phyloP scores from a whole-genome alignment of 345 rosid species.

The Fremontodendron californicum region DNA sequence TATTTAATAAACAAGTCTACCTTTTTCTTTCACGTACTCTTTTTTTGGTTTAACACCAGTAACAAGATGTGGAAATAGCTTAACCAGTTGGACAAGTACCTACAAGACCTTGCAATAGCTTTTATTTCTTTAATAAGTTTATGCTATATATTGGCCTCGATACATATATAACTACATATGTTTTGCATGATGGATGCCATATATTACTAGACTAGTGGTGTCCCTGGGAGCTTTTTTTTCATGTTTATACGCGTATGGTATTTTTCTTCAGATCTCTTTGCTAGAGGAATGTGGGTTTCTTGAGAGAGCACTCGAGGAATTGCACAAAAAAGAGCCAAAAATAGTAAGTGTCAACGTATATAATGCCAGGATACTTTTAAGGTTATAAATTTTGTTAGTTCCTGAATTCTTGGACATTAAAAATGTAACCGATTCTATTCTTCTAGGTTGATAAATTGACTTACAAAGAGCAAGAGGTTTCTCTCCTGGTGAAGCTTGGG shows the following conservation, averaged over 20 bases:
- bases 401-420: constrained; percentile 2
- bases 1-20: not conserved
- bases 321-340: constrained; percentile 65
- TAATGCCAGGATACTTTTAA: not conserved
- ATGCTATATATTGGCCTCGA: not conserved
- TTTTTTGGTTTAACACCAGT: not conserved
- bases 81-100: not conserved
- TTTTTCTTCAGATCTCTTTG: constrained; percentile 60
- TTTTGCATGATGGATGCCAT: not conserved
- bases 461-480: no score
- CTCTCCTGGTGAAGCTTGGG: no score
- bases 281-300: no score
- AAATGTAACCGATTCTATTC: constrained; percentile 12
- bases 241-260: not conserved
- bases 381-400: no score
- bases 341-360: constrained; percentile 47
- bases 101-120: not conserved
- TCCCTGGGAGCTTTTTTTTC: not conserved
- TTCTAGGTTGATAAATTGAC: constrained; percentile 81
- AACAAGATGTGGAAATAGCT: not conserved
- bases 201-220: not conserved
- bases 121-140: no score
- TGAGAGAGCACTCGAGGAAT: no score
- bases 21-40: not conserved
- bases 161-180: not conserved